Evolutionary conservation across 768 basidiomycete genomes (phyloP), one percentile per base, ranked within the genome.

Genomic region (Pleurotus pulmonarius): DNA sequence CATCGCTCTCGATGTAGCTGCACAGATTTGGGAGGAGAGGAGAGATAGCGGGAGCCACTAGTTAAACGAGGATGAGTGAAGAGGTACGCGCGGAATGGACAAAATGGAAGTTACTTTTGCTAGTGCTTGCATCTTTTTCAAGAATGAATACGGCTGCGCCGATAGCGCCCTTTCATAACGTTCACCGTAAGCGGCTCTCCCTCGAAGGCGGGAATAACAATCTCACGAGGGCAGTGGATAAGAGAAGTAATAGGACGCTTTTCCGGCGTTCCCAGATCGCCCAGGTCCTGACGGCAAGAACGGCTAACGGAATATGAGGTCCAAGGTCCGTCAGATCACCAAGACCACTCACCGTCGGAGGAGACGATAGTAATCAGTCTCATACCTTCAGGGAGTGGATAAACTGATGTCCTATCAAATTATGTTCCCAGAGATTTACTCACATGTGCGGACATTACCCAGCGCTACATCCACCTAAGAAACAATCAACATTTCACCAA

Each of bases 1-100:
- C 57, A n/a, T 57, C 46, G 40, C 61, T 62, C 6, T 57, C 54
- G 15, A 55, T 59, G 15, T 54, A 49, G n/a, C 61, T 46, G 20
- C 51, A 53, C 9, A 40, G 8, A 24, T 53, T 20, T 2, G 51
- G 51, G 1, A 53, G 20, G 13, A 53, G 22, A 22, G 51, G 39
- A 6, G 51, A 53, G 12, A 53, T 40, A 41, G 51, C 37, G 3
- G 51, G 51, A 12, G 18, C 39, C 4, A 53, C 51, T 53, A 24
- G 29, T 34, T 8, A 9, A 34, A 34, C 11, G 8, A 34, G 9
- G 29, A 11, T 34, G 8, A 11, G 29, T 1, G 2, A 29, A 34
- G 29, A 11, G 11, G 29, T 34, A 34, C 29, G 7, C 7, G 9
- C 9, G 4, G 8, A 9, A 34, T 9, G 29, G 8, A 34, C 29